Base-by-base conservation (phyloP, 768 basidiomycete genomes). In the Phaeotremella skinneri region DNA sequence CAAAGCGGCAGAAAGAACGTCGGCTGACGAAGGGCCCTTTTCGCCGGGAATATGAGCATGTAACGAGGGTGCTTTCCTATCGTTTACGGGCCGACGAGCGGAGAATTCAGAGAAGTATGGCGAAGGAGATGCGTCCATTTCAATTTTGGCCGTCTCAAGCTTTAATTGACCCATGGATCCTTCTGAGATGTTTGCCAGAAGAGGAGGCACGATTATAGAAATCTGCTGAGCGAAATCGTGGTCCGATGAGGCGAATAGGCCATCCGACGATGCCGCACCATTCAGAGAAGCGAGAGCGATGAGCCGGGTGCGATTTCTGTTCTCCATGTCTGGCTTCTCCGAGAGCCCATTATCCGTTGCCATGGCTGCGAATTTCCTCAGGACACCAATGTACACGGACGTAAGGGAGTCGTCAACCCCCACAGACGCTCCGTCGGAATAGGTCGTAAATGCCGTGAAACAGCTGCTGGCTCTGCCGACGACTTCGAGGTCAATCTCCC, bases 401-500 rank as follows among this genome's bases (percentile, higher is more conserved):
- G 89, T 88, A 49, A 90, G 79, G 29, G 71, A 77, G 55, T 83
- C 83, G 69, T 94, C 91, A 13, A 86, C 84, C 26, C 88, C 89
- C 62, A 93, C 85, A 39, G 88, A 80, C 54, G 85, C 85, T 0
- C 91, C 90, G 65, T 93, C 87, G 21, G 92, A 91, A 65, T 86
- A 96, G 16, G 91, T 92, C 20, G 88, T 87, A 87, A 90, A 97
- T 1, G 90, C 87, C 2, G 87, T 89, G 68, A 94, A 91, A 88
- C 92, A 66, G 30, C n/a, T 87, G 21, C 90, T 90, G 11, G 87
- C 85, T 68, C 76, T 58, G 17, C 73, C 73, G 34, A 74, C 64
- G 20, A 78, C 70, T 59, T 78, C 77, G 26, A 78, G 62, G 60
- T 78, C 77, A 16, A 67, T 51, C 7, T 58, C 66, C 37, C 65